Evolutionary conservation across 129 eudicot genomes (phyloP).

Genomic region (Erigeron canadensis): DNA sequence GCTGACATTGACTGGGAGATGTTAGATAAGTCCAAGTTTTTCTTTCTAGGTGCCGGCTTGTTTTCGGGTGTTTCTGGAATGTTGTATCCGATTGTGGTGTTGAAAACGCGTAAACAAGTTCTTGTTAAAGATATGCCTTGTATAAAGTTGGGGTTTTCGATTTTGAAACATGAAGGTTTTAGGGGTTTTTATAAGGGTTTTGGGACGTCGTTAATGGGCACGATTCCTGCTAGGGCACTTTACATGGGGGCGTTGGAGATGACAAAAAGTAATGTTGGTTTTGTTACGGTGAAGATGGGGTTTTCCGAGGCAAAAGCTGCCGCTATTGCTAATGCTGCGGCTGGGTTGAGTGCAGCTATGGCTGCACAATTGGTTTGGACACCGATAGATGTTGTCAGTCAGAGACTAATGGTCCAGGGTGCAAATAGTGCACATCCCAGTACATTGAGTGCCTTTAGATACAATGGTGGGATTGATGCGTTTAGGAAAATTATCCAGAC

Average conservation of each 20-base stretch:
- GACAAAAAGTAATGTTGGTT: slow-evolving; percentile 79
- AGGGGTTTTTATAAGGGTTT: slow-evolving; percentile 78
- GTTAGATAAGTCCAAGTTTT: slow-evolving; percentile 86
- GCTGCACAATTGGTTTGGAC: slow-evolving; percentile 95
- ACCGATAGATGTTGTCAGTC: slow-evolving; percentile 90
- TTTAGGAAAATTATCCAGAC: slow-evolving; percentile 58
- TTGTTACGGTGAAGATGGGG: slow-evolving; percentile 55
- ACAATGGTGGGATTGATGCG: slow-evolving; percentile 73
- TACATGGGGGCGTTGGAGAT: slow-evolving; percentile 89
- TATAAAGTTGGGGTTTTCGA: slow-evolving; percentile 45
- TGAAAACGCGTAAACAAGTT: slow-evolving; percentile 84
- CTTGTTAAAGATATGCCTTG: slow-evolving; percentile 45
- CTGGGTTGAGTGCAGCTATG: slow-evolving; percentile 77
- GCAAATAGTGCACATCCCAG: slow-evolving; percentile 30
- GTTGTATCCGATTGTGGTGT: slow-evolving; percentile 78
- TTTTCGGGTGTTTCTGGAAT: slow-evolving; percentile 79
- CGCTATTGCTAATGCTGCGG: slow-evolving; percentile 72
- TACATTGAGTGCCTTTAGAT: slow-evolving; percentile 35
- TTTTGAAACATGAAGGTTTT: slow-evolving; percentile 53
- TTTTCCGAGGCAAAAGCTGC: slow-evolving; percentile 64
- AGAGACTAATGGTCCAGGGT: slow-evolving; percentile 84
- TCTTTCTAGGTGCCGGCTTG: slow-evolving; percentile 75
- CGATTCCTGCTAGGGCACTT: slow-evolving; percentile 79
- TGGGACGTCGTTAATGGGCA: slow-evolving; percentile 83
- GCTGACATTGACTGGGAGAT: slow-evolving; percentile 91